These are phyloP conservation scores for Carex cristatella DNA, from an alignment of 176 grass and related monocot species.

Conservation along the genomic window DNA sequence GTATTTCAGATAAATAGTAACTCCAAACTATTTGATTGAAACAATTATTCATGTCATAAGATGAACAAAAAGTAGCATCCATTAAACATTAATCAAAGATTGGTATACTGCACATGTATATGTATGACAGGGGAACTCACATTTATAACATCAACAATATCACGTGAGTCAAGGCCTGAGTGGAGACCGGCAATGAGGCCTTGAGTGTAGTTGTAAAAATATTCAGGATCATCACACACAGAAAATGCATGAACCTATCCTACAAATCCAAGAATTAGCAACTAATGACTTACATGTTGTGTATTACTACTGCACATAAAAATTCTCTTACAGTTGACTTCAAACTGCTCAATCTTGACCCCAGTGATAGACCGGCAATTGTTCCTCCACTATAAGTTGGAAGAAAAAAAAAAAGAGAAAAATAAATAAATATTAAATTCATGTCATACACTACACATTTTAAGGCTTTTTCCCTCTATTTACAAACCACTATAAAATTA, in stretches of 20 bases:
- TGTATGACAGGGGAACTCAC: slow-evolving; percentile 36
- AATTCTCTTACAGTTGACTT: slow-evolving; percentile 59
- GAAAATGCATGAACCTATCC: slow-evolving; percentile 88
- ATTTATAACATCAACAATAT: slow-evolving; percentile 73
- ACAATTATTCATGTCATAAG: neutral
- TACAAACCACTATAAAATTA: neutral
- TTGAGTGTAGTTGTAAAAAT: slow-evolving; percentile 85
- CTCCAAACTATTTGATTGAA: neutral
- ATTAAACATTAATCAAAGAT: neutral
- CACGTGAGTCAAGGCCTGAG: slow-evolving; percentile 64
- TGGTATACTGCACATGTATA: neutral
- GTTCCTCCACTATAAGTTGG: slow-evolving; percentile 68
- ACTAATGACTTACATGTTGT: neutral
- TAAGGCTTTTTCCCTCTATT: neutral
- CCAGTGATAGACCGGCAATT: slow-evolving; percentile 85
- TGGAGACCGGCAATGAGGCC: slow-evolving; percentile 84
- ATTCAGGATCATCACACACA: slow-evolving; percentile 84
- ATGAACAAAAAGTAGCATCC: neutral
- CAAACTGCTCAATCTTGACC: slow-evolving; percentile 76
- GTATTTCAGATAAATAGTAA: neutral
- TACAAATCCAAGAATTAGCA: slow-evolving; percentile 31
- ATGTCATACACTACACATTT: neutral
- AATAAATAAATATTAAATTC: neutral
- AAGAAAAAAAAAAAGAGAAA: neutral
- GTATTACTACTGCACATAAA: slow-evolving; percentile 3